A percentile compares a stretch with the other conserved stretches of the same genome.
Evolutionary conservation across 345 rosid genomes (phyloP).

Genomic region (Geranium brycei): DNA sequence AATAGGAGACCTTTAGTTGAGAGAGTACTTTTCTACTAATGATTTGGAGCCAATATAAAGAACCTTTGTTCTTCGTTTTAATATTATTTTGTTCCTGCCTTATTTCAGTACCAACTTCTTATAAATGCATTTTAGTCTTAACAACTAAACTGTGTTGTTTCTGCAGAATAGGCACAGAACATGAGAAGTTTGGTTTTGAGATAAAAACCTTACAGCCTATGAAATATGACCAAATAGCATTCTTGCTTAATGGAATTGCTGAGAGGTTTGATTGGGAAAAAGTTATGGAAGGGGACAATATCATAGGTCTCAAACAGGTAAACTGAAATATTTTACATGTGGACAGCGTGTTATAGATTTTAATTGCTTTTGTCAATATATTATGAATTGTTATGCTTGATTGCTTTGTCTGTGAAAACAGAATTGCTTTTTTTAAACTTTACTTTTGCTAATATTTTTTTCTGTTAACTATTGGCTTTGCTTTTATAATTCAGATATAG

Average conservation of each 20-base stretch:
- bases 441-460: background rate
- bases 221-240: constrained; percentile 89
- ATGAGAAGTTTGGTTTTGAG: constrained; percentile 97
- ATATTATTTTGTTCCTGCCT: background rate
- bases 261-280: constrained; percentile 99
- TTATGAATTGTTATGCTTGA: background rate
- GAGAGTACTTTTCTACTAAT: too few species aligned
- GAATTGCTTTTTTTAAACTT: background rate
- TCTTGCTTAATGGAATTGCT: constrained; percentile 80
- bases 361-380: background rate
- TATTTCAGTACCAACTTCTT: background rate
- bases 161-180: constrained; percentile 95
- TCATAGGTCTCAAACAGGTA: constrained; percentile 95
- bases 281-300: constrained; percentile 74
- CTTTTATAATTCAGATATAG: background rate
- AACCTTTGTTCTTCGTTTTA: background rate
- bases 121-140: constrained; percentile 1
- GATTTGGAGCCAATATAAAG: background rate
- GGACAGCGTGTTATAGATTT: constrained; percentile 1
- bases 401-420: background rate
- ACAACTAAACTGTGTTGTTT: constrained; percentile 15
- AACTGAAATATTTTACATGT: too few species aligned
- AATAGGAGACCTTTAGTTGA: too few species aligned
- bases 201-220: constrained; percentile 60
- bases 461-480: background rate